Evolutionary conservation across 2,329 filamentous ascomycete genomes (phyloP).

Genomic region (Claviceps pazoutovae): DNA sequence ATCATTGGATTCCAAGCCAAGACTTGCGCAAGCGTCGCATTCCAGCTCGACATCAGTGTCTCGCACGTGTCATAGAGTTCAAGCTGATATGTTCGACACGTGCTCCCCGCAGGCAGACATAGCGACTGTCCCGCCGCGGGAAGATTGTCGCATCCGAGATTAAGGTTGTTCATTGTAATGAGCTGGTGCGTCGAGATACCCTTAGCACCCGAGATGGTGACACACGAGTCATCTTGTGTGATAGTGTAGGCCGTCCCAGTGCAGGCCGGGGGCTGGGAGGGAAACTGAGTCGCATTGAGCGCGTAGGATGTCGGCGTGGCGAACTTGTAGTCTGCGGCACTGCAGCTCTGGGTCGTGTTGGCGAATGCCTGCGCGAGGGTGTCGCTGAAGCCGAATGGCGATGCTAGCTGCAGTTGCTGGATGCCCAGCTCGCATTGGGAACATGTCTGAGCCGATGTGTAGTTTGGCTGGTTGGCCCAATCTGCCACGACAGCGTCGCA

Average conservation of each 20-base stretch:
- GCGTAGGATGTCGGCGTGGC: not conserved
- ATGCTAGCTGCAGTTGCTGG: not conserved
- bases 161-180: not conserved
- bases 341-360: not conserved
- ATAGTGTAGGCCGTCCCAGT: not conserved
- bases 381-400: not conserved
- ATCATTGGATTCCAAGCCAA: not conserved
- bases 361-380: not conserved
- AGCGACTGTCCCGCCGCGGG: not conserved
- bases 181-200: not conserved
- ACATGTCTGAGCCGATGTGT: not conserved
- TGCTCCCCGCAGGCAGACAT: not conserved
- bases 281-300: not conserved
- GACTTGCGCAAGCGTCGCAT: not conserved
- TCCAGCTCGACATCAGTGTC: not conserved
- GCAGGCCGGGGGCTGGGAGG: not conserved
- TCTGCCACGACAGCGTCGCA: not conserved
- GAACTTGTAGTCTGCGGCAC: not conserved
- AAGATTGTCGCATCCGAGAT: slow-evolving; percentile 1
- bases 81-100: not conserved
- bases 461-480: not conserved
- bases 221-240: not conserved
- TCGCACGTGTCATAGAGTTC: not conserved
- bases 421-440: not conserved
- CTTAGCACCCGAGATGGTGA: not conserved